Percentiles rank a stretch among this genome's conserved stretches.
phyloP scores from a whole-genome alignment of 1,284 basidiomycete species.

The Apiotrichum montevideense region DNA sequence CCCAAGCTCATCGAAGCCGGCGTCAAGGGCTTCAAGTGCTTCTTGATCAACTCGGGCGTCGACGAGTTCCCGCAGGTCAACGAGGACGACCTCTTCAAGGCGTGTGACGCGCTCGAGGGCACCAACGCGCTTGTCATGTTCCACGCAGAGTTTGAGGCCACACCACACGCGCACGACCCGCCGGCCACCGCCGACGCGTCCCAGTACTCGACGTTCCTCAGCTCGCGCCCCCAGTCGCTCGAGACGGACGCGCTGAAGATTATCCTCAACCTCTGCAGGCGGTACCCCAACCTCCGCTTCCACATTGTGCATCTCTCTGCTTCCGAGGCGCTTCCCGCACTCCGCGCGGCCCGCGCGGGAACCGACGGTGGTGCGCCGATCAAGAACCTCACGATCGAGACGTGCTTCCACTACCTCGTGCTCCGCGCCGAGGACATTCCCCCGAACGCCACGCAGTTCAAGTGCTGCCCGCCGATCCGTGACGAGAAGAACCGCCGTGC shows the following conservation, averaged over 20 bases:
- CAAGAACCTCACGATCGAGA: conserved; percentile 72
- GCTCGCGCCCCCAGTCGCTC: conserved; percentile 68
- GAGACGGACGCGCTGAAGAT: conserved; percentile 71
- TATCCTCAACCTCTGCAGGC: conserved; percentile 59
- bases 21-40: conserved; percentile 91
- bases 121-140: conserved; percentile 68
- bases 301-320: conserved; percentile 93
- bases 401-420: conserved; percentile 88
- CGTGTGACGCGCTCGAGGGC: conserved; percentile 61
- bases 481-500: conserved; percentile 61
- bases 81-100: conserved; percentile 60
- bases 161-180: conserved; percentile 10
- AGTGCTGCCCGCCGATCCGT: conserved; percentile 92
- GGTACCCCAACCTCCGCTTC: conserved; percentile 64
- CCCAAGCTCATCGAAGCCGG: conserved; percentile 63
- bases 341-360: conserved; percentile 60
- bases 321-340: conserved; percentile 65
- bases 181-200: conserved; percentile 13
- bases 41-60: conserved; percentile 86
- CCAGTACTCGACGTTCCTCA: conserved; percentile 71
- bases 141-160: conserved; percentile 81
- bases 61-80: conserved; percentile 88
- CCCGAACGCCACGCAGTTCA: conserved; percentile 52
- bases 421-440: conserved; percentile 51
- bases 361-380: conserved; percentile 44